These are phyloP conservation scores for Bipolaris zeicola DNA, from an alignment of 2,329 filamentous ascomycete species.

Conservation along the genomic window DNA sequence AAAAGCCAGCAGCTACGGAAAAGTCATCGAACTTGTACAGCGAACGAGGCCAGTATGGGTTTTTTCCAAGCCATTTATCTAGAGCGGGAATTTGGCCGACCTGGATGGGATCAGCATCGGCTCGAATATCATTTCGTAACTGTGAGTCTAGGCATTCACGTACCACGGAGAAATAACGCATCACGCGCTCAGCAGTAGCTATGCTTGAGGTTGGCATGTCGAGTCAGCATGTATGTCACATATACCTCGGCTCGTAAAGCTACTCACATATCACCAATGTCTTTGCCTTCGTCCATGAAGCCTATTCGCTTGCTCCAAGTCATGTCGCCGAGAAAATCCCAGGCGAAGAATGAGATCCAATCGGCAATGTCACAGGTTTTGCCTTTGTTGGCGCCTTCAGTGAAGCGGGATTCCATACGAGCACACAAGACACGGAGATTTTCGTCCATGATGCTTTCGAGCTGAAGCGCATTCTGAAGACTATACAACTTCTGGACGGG, in stretches of 20 bases:
- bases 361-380: constrained; percentile 41
- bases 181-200: constrained; percentile 45
- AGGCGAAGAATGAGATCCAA: constrained; percentile 42
- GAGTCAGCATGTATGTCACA: not conserved
- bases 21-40: constrained; percentile 32
- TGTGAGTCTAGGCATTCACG: not conserved
- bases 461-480: constrained; percentile 30
- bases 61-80: constrained; percentile 33
- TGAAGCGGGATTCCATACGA: constrained; percentile 36
- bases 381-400: constrained; percentile 28
- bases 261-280: constrained; percentile 43
- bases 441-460: constrained; percentile 37
- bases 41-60: constrained; percentile 24
- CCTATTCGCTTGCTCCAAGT: constrained; percentile 51
- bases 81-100: constrained; percentile 40
- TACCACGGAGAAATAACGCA: constrained; percentile 37
- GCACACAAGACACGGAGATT: constrained; percentile 28
- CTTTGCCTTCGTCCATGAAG: constrained; percentile 50
- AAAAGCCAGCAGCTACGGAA: constrained; percentile 27
- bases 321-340: constrained; percentile 48
- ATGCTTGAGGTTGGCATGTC: constrained; percentile 9
- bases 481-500: constrained; percentile 42
- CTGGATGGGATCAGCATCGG: constrained; percentile 12
- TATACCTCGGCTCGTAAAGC: too few species aligned
- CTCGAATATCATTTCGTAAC: not conserved